Conservation (phyloP, 257 asterid genomes). For the Anisodus tanguticus region DNA sequence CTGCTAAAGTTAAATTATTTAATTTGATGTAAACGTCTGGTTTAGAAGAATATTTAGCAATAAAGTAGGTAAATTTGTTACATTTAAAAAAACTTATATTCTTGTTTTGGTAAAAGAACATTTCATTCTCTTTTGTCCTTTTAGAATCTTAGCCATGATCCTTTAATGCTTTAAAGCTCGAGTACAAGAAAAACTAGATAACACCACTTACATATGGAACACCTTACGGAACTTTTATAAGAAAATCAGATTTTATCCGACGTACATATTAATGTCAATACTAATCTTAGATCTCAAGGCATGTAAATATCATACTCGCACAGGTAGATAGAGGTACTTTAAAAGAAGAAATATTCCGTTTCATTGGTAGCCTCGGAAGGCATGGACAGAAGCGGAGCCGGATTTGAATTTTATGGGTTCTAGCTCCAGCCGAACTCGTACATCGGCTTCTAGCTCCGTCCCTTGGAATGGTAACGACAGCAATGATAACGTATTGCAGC, state of each 20-base stretch:
- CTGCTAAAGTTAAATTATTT: too few relatives aligned
- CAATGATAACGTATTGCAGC: not conserved
- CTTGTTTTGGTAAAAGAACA: not conserved
- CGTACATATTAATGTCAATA: not conserved
- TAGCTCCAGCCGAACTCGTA: not conserved
- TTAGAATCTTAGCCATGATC: not conserved
- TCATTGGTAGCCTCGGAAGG: not conserved
- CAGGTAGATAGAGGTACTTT: not conserved
- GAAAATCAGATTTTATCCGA: not conserved
- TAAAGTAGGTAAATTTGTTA: not conserved
- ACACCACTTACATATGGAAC: not conserved
- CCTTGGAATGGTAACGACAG: not conserved
- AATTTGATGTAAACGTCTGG: too few relatives aligned
- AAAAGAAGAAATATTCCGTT: not conserved
- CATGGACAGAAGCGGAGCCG: not conserved
- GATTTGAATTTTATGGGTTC: not conserved
- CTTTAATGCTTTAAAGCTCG: not conserved
- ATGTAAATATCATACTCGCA: not conserved
- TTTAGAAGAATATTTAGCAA: too few relatives aligned
- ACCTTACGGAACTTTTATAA: not conserved
- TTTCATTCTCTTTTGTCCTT: not conserved
- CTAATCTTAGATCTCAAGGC: not conserved
- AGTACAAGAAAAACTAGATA: not conserved
- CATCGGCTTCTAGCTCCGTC: not conserved
- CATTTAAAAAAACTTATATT: not conserved